These are phyloP conservation scores for Pyrenopolyporus hunteri DNA, from an alignment of 495 filamentous ascomycete genomes.

Conservation along the genomic window DNA sequence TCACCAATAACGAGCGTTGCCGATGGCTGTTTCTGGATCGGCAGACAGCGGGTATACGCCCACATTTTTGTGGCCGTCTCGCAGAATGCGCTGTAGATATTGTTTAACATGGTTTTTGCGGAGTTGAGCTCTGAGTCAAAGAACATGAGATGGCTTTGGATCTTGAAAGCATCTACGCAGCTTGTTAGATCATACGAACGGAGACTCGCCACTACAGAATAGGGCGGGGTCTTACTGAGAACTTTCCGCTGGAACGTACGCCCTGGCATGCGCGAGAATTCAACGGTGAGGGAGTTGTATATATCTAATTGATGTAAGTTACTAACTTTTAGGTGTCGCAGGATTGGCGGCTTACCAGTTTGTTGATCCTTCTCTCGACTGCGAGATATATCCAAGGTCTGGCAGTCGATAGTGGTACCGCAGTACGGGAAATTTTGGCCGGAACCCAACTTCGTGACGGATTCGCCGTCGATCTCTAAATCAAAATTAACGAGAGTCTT, in stretches of 20 bases:
- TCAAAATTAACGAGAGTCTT: slow-evolving; percentile 92
- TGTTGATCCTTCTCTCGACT: slow-evolving; percentile 37
- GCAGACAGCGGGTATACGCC: slow-evolving; percentile 72
- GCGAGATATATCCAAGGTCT: slow-evolving; percentile 70
- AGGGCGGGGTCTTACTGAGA: slow-evolving; percentile 56
- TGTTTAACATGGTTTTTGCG: slow-evolving; percentile 66
- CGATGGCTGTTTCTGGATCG: slow-evolving; percentile 58
- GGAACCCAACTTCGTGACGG: slow-evolving; percentile 58
- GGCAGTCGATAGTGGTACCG: slow-evolving; percentile 75
- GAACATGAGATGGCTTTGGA: slow-evolving; percentile 87
- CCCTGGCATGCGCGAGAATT: slow-evolving; percentile 70
- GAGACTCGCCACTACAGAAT: slow-evolving; percentile 58
- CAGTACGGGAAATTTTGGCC: slow-evolving; percentile 80
- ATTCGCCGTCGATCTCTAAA: slow-evolving; percentile 58
- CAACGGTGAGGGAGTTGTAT: slow-evolving; percentile 76
- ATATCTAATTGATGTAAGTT: slow-evolving; percentile 42
- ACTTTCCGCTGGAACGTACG: slow-evolving; percentile 78
- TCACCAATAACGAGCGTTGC: slow-evolving; percentile 64
- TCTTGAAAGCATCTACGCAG: slow-evolving; percentile 70
- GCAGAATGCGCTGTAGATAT: slow-evolving; percentile 74
- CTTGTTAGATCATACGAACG: slow-evolving; percentile 39
- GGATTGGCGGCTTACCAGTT: slow-evolving; percentile 25
- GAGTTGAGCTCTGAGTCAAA: slow-evolving; percentile 85
- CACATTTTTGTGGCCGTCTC: slow-evolving; percentile 86
- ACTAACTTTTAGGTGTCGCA: neutral